Evolutionary conservation across 148 eudicot species (phyloP), one percentile per base, ranked within the genome.

Genomic region (Cornus controversa): DNA sequence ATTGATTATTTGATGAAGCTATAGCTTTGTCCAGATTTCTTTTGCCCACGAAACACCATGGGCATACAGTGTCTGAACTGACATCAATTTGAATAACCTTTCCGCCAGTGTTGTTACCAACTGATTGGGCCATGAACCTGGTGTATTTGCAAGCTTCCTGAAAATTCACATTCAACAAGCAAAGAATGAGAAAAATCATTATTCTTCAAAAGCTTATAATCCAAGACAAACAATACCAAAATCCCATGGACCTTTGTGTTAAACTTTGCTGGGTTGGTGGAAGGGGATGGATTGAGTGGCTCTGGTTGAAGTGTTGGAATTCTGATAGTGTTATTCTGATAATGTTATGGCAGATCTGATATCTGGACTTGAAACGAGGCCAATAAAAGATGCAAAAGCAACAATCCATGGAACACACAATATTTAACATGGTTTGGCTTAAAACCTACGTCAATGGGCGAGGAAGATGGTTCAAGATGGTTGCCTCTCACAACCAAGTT

Each of bases 41-140:
- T 82, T 96, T 96, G 70, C 98, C 98, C 80, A 96, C 97, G 83
- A 85, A 96, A 81, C 99, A 96, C 98, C 98, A 96, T 47, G 99
- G 99, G 69, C 99, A 96, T n/a, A 96, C 92, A 54, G 84, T 93
- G 84, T 95, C 99, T 23, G 97, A 86, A 72, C 84, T 86, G 62
- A 93, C 50, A 80, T 95, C 98, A 65, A 95, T 82, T 76, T 60
- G 79, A 75, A 95, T 86, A 9, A 87, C 90, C 83, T 89, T 91
- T 89, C 91, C 93, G 22, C 50, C 89, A 28, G 83, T 62, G n/a
- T n/a, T n/a, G n/a, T n/a, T n/a, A n/a, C n/a, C n/a, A n/a, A n/a
- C n/a, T 72, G 91, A 81, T 72, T 84, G 81, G 69, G 91, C 90
- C 97, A 94, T 92, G 78, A 22, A 74, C 73, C 84, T 88, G 64